Conservation (phyloP, 805 yeast species). For the Nakazawaea ernobii region DNA sequence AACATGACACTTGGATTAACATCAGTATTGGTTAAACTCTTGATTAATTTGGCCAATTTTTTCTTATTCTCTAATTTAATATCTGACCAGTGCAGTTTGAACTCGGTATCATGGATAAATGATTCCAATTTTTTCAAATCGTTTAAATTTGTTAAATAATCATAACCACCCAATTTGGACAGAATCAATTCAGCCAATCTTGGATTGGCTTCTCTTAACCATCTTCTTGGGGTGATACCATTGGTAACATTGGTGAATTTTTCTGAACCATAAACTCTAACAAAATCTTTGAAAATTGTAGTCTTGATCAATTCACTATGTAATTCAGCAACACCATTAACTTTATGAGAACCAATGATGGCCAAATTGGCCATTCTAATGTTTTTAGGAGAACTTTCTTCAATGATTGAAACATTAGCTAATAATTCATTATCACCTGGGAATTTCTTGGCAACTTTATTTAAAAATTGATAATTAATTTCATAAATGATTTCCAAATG, state of each 20-base stretch:
- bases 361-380: conserved; percentile 93
- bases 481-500: conserved; percentile 88
- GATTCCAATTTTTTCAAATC: conserved; percentile 61
- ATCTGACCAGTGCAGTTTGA: conserved; percentile 63
- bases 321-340: conserved; percentile 93
- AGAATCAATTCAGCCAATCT: conserved; percentile 68
- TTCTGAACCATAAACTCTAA: conserved; percentile 70
- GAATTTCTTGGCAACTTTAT: conserved; percentile 67
- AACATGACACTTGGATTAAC: conserved; percentile 73
- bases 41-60: conserved; percentile 60
- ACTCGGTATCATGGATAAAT: conserved; percentile 61
- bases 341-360: conserved; percentile 86
- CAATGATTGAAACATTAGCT: conserved; percentile 73
- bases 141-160: conserved; percentile 62
- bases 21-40: conserved; percentile 52
- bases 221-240: conserved; percentile 94
- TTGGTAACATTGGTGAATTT: conserved; percentile 90
- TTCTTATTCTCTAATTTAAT: conserved; percentile 69
- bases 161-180: conserved; percentile 62
- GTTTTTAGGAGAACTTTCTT: conserved; percentile 74
- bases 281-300: conserved; percentile 88
- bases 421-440: conserved; percentile 69
- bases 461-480: conserved; percentile 73
- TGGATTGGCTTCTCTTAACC: conserved; percentile 94
- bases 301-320: conserved; percentile 89